These are phyloP conservation scores for Chlamydomonas eustigma DNA, from an alignment of 139 green algal species.

Conservation along the genomic window DNA sequence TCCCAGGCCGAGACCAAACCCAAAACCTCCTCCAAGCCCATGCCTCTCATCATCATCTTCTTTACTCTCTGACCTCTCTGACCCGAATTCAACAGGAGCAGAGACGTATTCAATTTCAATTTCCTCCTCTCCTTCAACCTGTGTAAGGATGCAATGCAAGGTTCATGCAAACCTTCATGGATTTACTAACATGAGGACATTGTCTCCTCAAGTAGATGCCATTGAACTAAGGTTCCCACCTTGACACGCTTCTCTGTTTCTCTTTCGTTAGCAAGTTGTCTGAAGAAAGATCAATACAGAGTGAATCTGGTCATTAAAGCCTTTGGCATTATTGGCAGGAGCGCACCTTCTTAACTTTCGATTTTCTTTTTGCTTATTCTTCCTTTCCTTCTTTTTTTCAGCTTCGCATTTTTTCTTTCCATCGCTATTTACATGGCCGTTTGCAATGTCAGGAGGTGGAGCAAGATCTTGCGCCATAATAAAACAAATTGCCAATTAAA, in stretches of 20 bases:
- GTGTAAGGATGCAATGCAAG: not conserved
- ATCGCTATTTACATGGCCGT: not conserved
- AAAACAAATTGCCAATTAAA: too few relatives aligned
- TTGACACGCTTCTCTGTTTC: not conserved
- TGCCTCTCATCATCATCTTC: slow-evolving; percentile 23
- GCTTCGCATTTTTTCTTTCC: slow-evolving; percentile 33
- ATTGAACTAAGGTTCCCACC: not conserved
- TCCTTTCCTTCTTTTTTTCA: slow-evolving; percentile 48
- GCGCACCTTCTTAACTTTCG: slow-evolving; percentile 40
- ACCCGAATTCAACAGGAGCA: slow-evolving; percentile 36
- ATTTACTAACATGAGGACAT: too few relatives aligned
- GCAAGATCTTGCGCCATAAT: too few relatives aligned
- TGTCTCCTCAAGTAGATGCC: too few relatives aligned
- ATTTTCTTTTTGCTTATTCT: slow-evolving; percentile 41
- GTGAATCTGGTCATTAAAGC: too few relatives aligned
- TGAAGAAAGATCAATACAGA: slow-evolving; percentile 5
- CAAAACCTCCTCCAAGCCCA: slow-evolving; percentile 23
- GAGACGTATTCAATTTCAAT: slow-evolving; percentile 53
- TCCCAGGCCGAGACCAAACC: slow-evolving; percentile 4
- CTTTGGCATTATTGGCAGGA: not conserved
- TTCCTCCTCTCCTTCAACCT: slow-evolving; percentile 36
- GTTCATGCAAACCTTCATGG: not conserved
- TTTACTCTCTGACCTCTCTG: not conserved
- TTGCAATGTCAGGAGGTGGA: not conserved
- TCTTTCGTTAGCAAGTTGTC: slow-evolving; percentile 20